phyloP scores from a whole-genome alignment of 1,284 basidiomycete genomes.

The Marasmius oreades region DNA sequence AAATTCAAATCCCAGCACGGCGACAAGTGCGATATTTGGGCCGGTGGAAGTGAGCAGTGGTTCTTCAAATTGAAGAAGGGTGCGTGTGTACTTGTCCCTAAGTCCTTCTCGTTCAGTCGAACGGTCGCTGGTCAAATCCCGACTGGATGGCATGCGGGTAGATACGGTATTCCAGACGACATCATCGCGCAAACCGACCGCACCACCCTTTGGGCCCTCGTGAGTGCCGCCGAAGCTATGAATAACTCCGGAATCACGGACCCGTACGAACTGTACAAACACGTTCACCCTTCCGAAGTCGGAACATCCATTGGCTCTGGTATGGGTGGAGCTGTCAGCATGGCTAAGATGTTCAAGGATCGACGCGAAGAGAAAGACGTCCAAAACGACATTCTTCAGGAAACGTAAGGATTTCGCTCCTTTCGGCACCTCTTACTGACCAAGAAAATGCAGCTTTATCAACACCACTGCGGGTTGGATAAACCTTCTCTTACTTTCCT shows the following conservation, averaged over 20 bases:
- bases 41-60: conserved; percentile 87
- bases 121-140: conserved; percentile 96
- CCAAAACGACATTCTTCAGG: conserved; percentile 97
- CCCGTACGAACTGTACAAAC: conserved; percentile 94
- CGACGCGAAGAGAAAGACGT: conserved; percentile 96
- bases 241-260: conserved; percentile 98
- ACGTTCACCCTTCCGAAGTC: conserved; percentile 95
- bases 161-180: conserved; percentile 97
- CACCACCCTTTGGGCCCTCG: conserved; percentile 95
- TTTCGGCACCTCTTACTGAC: conserved; percentile 10
- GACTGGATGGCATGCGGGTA: conserved; percentile 94
- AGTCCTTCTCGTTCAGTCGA: conserved; percentile 93
- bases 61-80: conserved; percentile 99
- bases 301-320: conserved; percentile 92
- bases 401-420: conserved; percentile 66
- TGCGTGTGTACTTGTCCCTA: conserved; percentile 90
- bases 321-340: conserved; percentile 92
- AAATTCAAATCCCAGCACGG: conserved; percentile 98
- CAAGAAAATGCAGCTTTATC: conserved; percentile 67
- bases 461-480: conserved; percentile 98
- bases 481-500: conserved; percentile 90
- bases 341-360: conserved; percentile 98
- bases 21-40: conserved; percentile 95
- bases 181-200: conserved; percentile 95
- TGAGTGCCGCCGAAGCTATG: conserved; percentile 91